Conservation (phyloP, 768 basidiomycete genomes). For the Tricholoma sp. region DNA sequence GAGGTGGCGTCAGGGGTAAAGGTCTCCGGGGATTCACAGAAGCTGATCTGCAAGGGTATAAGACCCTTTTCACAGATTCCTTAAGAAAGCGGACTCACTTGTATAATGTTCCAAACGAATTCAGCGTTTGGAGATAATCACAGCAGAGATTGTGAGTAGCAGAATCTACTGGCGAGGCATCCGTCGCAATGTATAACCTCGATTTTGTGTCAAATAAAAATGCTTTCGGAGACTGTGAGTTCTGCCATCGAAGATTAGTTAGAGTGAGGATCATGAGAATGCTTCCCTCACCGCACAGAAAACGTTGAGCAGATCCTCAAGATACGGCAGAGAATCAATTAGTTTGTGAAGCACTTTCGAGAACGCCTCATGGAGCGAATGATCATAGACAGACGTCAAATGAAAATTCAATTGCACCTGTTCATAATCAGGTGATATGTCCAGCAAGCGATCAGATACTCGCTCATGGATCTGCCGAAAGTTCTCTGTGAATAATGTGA, state of each 20-base stretch:
- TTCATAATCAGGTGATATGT: constrained; percentile 71
- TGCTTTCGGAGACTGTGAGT: constrained; percentile 89
- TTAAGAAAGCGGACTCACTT: constrained; percentile 40
- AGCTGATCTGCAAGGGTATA: constrained; percentile 21
- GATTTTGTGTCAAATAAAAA: constrained; percentile 88
- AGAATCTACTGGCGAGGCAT: constrained; percentile 86
- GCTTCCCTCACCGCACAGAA: constrained; percentile 61
- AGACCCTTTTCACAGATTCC: background rate
- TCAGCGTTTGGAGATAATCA: constrained; percentile 86
- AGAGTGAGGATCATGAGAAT: background rate
- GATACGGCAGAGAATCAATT: constrained; percentile 76
- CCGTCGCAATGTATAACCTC: constrained; percentile 88
- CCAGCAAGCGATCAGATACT: constrained; percentile 75
- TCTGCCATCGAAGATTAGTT: constrained; percentile 39
- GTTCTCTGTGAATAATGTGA: constrained; percentile 53
- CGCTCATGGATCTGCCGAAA: constrained; percentile 89
- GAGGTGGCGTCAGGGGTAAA: constrained; percentile 19
- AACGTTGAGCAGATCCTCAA: constrained; percentile 84
- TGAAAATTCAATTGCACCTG: constrained; percentile 81
- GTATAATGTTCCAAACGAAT: constrained; percentile 82
- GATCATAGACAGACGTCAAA: constrained; percentile 91
- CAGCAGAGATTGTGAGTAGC: constrained; percentile 86
- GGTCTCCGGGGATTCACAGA: constrained; percentile 24
- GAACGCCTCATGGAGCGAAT: constrained; percentile 88
- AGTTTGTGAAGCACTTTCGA: constrained; percentile 86